Percentiles rank a stretch among this genome's conserved stretches.
These are phyloP conservation scores for Coccomyxa sp. DNA, from an alignment of 139 green algal genomes.

Conservation along the genomic window DNA sequence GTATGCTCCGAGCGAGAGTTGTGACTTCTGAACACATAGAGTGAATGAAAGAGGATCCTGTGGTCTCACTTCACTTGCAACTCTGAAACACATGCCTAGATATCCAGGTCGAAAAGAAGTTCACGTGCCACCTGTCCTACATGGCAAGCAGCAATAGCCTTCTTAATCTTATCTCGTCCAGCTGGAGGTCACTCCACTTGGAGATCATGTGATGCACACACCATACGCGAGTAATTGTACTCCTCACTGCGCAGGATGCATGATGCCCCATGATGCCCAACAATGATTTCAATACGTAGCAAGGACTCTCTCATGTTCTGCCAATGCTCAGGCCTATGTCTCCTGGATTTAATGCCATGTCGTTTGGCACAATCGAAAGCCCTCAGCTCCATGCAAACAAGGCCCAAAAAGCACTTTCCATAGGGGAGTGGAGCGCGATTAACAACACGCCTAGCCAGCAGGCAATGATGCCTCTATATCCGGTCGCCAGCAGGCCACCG, in stretches of 20 bases:
- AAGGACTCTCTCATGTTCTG: neutral
- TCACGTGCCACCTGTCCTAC: neutral
- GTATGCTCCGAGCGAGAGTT: neutral
- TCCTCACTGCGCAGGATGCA: neutral
- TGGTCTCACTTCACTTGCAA: neutral
- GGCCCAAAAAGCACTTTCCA: neutral
- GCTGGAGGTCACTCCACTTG: neutral
- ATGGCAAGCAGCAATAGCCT: slow-evolving; percentile 1
- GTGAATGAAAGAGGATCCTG: neutral
- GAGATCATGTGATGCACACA: neutral
- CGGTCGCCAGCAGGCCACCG: neutral
- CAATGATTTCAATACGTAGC: neutral
- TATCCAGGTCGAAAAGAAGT: neutral
- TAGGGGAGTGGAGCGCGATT: neutral
- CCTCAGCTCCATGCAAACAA: neutral
- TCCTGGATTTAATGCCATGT: neutral
- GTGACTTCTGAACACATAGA: neutral
- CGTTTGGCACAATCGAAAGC: neutral
- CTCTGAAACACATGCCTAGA: neutral
- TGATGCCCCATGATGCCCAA: neutral
- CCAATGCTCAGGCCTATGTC: neutral
- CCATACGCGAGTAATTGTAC: slow-evolving; percentile 2
- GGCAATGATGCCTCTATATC: neutral
- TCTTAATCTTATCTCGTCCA: neutral
- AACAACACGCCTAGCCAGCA: neutral